Base-by-base conservation (phyloP, 371 early-diverging fungal species). In the Mucor circinelloides region DNA sequence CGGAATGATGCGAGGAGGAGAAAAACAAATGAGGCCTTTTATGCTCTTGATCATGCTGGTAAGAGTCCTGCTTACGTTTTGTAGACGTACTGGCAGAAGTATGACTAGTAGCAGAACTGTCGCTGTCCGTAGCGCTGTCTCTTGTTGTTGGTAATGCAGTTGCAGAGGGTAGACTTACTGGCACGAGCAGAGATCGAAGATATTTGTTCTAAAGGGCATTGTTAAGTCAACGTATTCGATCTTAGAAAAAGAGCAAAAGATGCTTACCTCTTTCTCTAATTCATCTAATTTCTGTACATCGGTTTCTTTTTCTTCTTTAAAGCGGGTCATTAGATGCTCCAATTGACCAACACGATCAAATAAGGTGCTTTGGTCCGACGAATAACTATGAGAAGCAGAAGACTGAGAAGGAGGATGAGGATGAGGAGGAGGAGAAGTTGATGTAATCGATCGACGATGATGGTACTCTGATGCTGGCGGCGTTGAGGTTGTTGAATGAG, bases 291-390 rank as follows among this genome's bases (percentile, higher is more conserved):
- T 77, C 17, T 71, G 62, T 10, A 64, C 52, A 62, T 75, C 78
- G 1, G 72, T 68, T 64, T 75, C 73, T 61, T 81, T 81, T 64
- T 81, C 81, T 55, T 70, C 65, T 58, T 71, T 70, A 28, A 79
- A 78, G 3, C 60, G 72, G 15, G 62, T 55, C 70, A 81, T 79
- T 15, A 81, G 12, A 31, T 71, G 64, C 62, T 82, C 82, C 6
- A 82, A 44, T 50, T 82, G 79, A 10, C 72, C 64, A 0, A 82
- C 77, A 21, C 82, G 76, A 58, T 79, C 76, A 52, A 70, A 69
- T 12, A 82, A 36, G 9, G 69, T 68, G 10, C 68, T 17, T 21
- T 54, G 32, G 15, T 63, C 60, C 23, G 31, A 56, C 1, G 30
- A n/a, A 56, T 56, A 56, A 4, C 21, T n/a, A 17, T n/a, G 28